Percentiles rank a stretch among this genome's conserved stretches.
Conservation (phyloP, 176 grass and related monocot species). For the Oryza nivara region DNA sequence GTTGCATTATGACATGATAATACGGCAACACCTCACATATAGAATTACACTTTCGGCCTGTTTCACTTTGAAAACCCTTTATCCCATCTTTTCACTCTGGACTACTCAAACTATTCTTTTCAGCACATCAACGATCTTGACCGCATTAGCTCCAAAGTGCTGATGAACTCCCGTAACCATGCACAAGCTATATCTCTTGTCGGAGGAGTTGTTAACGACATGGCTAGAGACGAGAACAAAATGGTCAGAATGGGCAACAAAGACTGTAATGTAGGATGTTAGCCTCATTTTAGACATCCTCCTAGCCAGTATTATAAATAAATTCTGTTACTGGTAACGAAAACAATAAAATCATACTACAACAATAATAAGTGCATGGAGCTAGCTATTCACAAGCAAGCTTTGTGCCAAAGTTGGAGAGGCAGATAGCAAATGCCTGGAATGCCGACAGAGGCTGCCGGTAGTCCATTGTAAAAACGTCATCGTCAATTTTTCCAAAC, state of each 20-base stretch:
- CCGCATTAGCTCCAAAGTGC: too few relatives aligned
- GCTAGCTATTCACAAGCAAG: conserved; percentile 52
- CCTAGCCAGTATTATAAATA: background rate
- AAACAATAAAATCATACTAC: background rate
- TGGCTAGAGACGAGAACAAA: background rate
- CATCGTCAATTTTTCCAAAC: conserved; percentile 62
- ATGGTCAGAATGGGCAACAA: background rate
- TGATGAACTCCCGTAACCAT: too few relatives aligned
- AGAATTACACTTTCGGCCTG: background rate
- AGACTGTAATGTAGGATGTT: background rate
- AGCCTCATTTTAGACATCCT: background rate
- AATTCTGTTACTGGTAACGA: background rate
- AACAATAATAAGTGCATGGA: background rate
- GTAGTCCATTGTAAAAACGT: conserved; percentile 77
- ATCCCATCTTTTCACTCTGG: too few relatives aligned
- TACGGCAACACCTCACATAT: background rate
- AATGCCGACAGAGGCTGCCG: conserved; percentile 54
- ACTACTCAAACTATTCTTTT: too few relatives aligned
- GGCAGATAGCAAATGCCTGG: conserved; percentile 72
- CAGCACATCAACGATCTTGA: too few relatives aligned
- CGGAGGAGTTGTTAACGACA: too few relatives aligned
- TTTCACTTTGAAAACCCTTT: too few relatives aligned
- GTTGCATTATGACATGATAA: background rate
- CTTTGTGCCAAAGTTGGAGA: conserved; percentile 64
- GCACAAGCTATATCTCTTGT: too few relatives aligned